Evolutionary conservation across 345 rosid genomes (phyloP).

Genomic region (Trapa incisa): DNA sequence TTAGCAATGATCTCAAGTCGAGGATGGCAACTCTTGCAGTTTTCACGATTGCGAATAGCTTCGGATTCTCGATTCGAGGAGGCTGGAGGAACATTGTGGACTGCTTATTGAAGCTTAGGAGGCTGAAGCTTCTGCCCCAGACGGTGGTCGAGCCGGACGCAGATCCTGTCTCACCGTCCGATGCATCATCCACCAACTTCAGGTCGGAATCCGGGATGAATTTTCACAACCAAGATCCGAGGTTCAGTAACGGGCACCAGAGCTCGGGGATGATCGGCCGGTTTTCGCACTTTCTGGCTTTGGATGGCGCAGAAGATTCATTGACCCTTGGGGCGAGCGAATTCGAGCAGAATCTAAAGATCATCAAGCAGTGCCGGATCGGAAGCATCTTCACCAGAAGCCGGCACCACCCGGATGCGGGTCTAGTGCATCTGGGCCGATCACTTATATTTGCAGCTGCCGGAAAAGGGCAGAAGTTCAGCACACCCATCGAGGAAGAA

Average conservation of each 20-base stretch:
- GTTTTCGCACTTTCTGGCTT: slow-evolving; percentile 60
- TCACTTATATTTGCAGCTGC: slow-evolving; percentile 80
- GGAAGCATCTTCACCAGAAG: slow-evolving; percentile 63
- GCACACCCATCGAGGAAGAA: slow-evolving; percentile 81
- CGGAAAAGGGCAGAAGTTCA: slow-evolving; percentile 89
- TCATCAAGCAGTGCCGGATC: slow-evolving; percentile 69
- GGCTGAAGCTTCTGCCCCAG: slow-evolving; percentile 79
- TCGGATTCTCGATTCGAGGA: slow-evolving; percentile 65
- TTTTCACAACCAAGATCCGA: slow-evolving; percentile 29
- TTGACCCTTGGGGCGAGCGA: slow-evolving; percentile 71
- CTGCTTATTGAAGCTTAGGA: slow-evolving; percentile 72
- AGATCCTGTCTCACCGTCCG: slow-evolving; percentile 17
- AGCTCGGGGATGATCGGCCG: slow-evolving; percentile 33
- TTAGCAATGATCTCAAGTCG: slow-evolving; percentile 75
- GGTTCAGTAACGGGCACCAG: slow-evolving; percentile 18
- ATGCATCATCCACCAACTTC: slow-evolving; percentile 11
- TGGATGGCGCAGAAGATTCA: slow-evolving; percentile 73
- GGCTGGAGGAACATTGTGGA: slow-evolving; percentile 91
- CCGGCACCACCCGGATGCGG: slow-evolving; percentile 34
- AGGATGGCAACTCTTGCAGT: slow-evolving; percentile 87
- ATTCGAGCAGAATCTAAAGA: slow-evolving; percentile 68
- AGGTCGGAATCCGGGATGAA: slow-evolving; percentile 29
- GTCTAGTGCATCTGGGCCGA: slow-evolving; percentile 57
- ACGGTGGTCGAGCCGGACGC: slow-evolving; percentile 47
- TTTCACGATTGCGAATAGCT: slow-evolving; percentile 69